phyloP scores from a whole-genome alignment of 2,329 filamentous ascomycete species.

The Phaeosphaeriaceae sp. region DNA sequence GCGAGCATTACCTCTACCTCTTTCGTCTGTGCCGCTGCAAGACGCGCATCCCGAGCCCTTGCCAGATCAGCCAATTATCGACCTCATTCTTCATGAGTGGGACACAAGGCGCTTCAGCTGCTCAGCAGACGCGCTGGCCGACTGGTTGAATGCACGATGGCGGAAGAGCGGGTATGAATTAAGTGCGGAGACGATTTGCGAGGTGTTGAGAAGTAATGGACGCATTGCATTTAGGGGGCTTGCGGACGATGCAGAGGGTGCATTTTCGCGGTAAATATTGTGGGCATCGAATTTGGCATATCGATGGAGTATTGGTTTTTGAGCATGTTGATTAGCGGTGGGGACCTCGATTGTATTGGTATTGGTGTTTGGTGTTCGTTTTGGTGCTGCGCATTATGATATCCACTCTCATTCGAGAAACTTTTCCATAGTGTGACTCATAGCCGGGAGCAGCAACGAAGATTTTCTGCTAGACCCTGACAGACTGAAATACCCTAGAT shows the following conservation, averaged over 20 bases:
- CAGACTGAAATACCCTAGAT: too few species aligned
- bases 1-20: constrained; percentile 38
- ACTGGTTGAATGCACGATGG: constrained; percentile 45
- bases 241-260: constrained; percentile 42
- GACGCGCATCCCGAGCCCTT: constrained; percentile 32
- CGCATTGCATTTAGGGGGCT: constrained; percentile 44
- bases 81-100: constrained; percentile 45
- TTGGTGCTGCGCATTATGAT: constrained; percentile 7
- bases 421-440: constrained; percentile 1
- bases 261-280: constrained; percentile 30
- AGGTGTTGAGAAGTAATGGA: constrained; percentile 43
- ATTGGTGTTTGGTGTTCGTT: constrained; percentile 1
- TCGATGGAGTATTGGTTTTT: neutral
- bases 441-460: neutral
- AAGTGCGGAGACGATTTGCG: constrained; percentile 44
- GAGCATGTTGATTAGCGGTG: constrained; percentile 7
- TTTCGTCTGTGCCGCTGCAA: constrained; percentile 36
- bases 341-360: neutral
- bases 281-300: neutral
- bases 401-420: constrained; percentile 4
- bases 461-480: neutral
- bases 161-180: constrained; percentile 44
- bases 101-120: constrained; percentile 42
- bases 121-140: constrained; percentile 40
- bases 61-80: constrained; percentile 43